Conservation (phyloP, 805 yeast genomes). For the Nakazawaea molendinolei region DNA sequence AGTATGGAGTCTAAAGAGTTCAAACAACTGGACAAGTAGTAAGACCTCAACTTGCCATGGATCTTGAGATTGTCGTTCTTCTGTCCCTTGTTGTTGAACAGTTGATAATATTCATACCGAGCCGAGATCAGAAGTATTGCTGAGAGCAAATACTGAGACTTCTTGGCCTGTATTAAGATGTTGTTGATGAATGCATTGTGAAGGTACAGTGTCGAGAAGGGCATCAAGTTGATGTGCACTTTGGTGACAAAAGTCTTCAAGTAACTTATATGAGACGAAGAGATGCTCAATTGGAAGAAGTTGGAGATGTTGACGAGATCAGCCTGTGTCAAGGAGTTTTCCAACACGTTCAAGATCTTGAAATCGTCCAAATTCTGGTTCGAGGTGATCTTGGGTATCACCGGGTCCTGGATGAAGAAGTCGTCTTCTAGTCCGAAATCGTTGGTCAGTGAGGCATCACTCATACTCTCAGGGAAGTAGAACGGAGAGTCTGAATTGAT, state of each 20-base stretch:
- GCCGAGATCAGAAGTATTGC: conserved; percentile 75
- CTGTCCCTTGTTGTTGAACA: conserved; percentile 13
- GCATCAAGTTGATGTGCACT: conserved; percentile 26
- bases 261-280: conserved; percentile 27
- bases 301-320: conserved; percentile 22
- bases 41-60: conserved; percentile 56
- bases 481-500: conserved; percentile 17
- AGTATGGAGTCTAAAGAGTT: conserved; percentile 49
- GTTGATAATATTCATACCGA: conserved; percentile 32
- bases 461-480: conserved; percentile 1
- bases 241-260: conserved; percentile 27
- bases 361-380: conserved; percentile 3
- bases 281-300: conserved; percentile 23
- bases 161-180: conserved; percentile 26
- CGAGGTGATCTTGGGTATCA: conserved; percentile 6
- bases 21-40: conserved; percentile 60
- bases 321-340: conserved; percentile 20
- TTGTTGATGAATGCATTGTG: conserved; percentile 26
- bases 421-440: conserved; percentile 8
- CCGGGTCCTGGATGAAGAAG: conserved; percentile 8
- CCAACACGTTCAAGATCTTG: conserved; percentile 15
- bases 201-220: conserved; percentile 28
- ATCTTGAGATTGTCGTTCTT: conserved; percentile 13
- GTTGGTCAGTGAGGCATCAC: neutral
- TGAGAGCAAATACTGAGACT: conserved; percentile 58